Conservation (phyloP, 441 rosid genomes). For the Croton laevigatus region DNA sequence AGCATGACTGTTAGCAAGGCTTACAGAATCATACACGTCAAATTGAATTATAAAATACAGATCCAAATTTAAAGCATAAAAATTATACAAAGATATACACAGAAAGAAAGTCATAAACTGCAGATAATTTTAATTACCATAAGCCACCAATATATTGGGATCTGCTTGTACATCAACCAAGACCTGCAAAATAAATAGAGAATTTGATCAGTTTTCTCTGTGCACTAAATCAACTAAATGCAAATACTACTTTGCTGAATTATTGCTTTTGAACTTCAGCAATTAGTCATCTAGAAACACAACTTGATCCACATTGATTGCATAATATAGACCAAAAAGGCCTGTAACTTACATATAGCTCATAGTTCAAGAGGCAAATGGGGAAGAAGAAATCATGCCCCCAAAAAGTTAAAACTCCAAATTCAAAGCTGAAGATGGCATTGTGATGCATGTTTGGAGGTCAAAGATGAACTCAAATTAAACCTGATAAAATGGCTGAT, state of each 20-base stretch:
- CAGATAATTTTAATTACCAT: conserved; percentile 46
- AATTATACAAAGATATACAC: not conserved
- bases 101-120: not conserved
- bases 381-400: not conserved
- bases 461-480: too few species aligned
- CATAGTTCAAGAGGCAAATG: not conserved
- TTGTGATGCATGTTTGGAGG: not conserved
- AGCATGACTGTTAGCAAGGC: conserved; percentile 6
- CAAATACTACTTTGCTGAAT: not conserved
- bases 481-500: conserved; percentile 98
- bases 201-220: conserved; percentile 14
- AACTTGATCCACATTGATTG: not conserved
- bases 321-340: conserved; percentile 3
- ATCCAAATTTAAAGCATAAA: not conserved
- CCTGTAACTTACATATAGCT: not conserved
- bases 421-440: conserved; percentile 2
- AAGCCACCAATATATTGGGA: conserved; percentile 80
- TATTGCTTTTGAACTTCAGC: not conserved
- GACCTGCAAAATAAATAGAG: conserved; percentile 47
- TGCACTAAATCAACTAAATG: not conserved
- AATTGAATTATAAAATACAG: not conserved
- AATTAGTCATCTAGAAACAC: conserved; percentile 4
- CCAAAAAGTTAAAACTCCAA: not conserved
- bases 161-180: conserved; percentile 74
- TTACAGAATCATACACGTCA: not conserved